A percentile compares a stretch with the other conserved stretches of the same genome.
phyloP scores from a whole-genome alignment of 257 asterid species.

The Agastache rugosa region DNA sequence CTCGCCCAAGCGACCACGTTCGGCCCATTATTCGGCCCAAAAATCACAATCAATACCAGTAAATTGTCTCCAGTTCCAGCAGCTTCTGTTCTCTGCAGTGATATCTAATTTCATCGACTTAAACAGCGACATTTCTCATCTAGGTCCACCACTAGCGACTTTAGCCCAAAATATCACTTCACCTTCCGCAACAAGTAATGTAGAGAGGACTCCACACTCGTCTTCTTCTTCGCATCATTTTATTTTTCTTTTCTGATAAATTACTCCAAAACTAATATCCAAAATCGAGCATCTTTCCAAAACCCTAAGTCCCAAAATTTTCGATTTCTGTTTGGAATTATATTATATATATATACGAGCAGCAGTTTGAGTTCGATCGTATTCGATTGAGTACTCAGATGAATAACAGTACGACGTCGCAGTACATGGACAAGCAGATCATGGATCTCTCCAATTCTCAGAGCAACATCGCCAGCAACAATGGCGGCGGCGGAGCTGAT shows the following conservation, averaged over 20 bases:
- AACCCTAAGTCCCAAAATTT: slow-evolving; percentile 14
- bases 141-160: slow-evolving; percentile 18
- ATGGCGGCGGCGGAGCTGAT: slow-evolving; percentile 43
- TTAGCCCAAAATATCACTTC: slow-evolving; percentile 27
- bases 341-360: background rate
- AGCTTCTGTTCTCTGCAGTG: slow-evolving; percentile 34
- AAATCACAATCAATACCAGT: too few relatives aligned
- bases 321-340: background rate
- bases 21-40: too few relatives aligned
- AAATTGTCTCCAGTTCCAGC: slow-evolving; percentile 23
- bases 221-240: slow-evolving; percentile 26
- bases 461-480: slow-evolving; percentile 36
- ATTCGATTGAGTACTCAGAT: slow-evolving; percentile 49
- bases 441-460: slow-evolving; percentile 93
- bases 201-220: slow-evolving; percentile 33
- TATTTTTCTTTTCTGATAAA: slow-evolving; percentile 7
- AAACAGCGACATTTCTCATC: too few relatives aligned
- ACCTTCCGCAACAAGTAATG: slow-evolving; percentile 24
- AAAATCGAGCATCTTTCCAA: slow-evolving; percentile 25
- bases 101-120: background rate
- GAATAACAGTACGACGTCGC: slow-evolving; percentile 66
- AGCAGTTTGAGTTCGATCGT: background rate
- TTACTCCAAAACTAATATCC: slow-evolving; percentile 4
- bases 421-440: slow-evolving; percentile 97
- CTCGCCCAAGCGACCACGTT: too few relatives aligned